phyloP scores from a whole-genome alignment of 2,329 filamentous ascomycete genomes.

The Sporothrix variecibatus region DNA sequence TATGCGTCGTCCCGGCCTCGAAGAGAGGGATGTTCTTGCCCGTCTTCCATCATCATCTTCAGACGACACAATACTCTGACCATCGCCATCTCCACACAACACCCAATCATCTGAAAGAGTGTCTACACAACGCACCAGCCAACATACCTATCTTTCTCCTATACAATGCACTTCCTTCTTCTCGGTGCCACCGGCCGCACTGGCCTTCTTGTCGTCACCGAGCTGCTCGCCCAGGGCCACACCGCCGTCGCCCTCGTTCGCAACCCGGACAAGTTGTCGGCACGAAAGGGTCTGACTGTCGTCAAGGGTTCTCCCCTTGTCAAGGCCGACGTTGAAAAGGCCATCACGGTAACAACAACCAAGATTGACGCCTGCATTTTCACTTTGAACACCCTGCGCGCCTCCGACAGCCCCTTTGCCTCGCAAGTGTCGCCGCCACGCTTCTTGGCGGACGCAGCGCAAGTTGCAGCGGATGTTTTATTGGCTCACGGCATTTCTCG shows the following conservation, averaged over 20 bases:
- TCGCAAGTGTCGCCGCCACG: slow-evolving; percentile 43
- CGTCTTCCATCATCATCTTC: neutral
- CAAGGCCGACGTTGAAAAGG: slow-evolving; percentile 38
- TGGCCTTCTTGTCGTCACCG: slow-evolving; percentile 45
- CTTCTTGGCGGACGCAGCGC: slow-evolving; percentile 43
- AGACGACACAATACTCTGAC: neutral
- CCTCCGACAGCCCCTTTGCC: slow-evolving; percentile 45
- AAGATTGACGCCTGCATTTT: slow-evolving; percentile 40
- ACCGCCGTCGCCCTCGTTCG: slow-evolving; percentile 41
- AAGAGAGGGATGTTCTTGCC: too few relatives aligned
- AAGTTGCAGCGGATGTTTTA: slow-evolving; percentile 40
- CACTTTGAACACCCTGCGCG: slow-evolving; percentile 45
- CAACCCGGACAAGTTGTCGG: slow-evolving; percentile 34
- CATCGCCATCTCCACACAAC: neutral
- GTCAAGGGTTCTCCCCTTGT: slow-evolving; percentile 42
- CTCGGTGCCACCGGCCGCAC: neutral
- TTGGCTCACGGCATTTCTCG: slow-evolving; percentile 38
- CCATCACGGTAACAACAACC: slow-evolving; percentile 34
- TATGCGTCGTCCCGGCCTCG: neutral
- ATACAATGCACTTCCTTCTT: neutral
- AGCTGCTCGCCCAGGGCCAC: slow-evolving; percentile 43
- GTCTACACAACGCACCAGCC: neutral
- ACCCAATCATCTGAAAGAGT: neutral
- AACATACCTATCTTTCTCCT: neutral
- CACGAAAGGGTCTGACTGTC: slow-evolving; percentile 37